Evolutionary conservation across 805 yeast species (phyloP).

Genomic region (Millerozyma acaciae): DNA sequence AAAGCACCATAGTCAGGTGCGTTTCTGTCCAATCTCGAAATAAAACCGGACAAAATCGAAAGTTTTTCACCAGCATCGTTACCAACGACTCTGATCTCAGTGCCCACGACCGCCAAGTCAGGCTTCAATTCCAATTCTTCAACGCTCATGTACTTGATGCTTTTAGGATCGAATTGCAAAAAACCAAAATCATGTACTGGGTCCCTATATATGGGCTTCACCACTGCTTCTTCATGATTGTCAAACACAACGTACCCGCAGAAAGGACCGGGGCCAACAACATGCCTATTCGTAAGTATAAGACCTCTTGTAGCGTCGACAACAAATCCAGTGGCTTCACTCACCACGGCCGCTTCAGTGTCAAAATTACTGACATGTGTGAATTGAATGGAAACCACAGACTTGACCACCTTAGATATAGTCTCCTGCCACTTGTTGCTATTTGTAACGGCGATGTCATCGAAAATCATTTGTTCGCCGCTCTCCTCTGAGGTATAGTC

Average conservation of each 20-base stretch:
- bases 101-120: slow-evolving; percentile 83
- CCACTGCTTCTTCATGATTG: slow-evolving; percentile 90
- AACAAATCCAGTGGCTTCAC: slow-evolving; percentile 95
- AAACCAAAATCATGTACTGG: slow-evolving; percentile 96
- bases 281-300: slow-evolving; percentile 89
- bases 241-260: slow-evolving; percentile 89
- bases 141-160: slow-evolving; percentile 70
- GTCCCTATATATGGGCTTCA: slow-evolving; percentile 82
- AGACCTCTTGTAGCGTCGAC: slow-evolving; percentile 81
- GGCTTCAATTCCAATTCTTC: slow-evolving; percentile 68
- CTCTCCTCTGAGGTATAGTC: slow-evolving; percentile 12
- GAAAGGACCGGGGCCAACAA: slow-evolving; percentile 94
- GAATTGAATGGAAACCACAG: slow-evolving; percentile 87
- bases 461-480: slow-evolving; percentile 11
- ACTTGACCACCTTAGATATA: slow-evolving; percentile 73
- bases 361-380: slow-evolving; percentile 85
- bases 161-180: slow-evolving; percentile 67
- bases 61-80: slow-evolving; percentile 95
- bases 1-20: slow-evolving; percentile 90
- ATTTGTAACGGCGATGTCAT: slow-evolving; percentile 8
- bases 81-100: slow-evolving; percentile 92
- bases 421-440: slow-evolving; percentile 66
- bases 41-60: slow-evolving; percentile 83
- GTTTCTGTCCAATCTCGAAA: slow-evolving; percentile 80
- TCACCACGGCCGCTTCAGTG: slow-evolving; percentile 72